phyloP scores from a whole-genome alignment of 108 stramenopile genomes.

The Epithemia pelagica region DNA sequence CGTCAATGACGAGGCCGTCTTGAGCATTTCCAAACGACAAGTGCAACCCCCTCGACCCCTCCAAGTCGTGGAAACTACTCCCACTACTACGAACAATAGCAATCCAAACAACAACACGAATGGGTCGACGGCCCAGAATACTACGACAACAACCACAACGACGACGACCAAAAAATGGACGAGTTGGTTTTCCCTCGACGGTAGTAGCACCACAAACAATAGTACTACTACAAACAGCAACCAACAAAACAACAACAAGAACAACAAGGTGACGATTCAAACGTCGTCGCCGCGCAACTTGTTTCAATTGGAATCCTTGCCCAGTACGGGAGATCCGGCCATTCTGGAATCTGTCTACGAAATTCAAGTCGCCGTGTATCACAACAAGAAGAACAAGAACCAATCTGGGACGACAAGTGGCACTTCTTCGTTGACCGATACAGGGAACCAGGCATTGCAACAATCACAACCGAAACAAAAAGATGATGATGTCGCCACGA shows the following conservation, averaged over 20 bases:
- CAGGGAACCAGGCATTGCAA: no score
- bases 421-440: no score
- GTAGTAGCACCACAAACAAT: no score
- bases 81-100: not conserved
- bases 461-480: no score
- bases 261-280: no score
- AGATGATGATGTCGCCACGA: conserved; percentile 42
- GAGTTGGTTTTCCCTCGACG: no score
- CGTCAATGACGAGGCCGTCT: conserved; percentile 38
- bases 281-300: conserved; percentile 11
- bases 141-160: conserved; percentile 26
- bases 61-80: conserved; percentile 7
- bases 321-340: conserved; percentile 14
- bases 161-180: conserved; percentile 32
- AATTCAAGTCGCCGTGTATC: conserved; percentile 30
- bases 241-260: no score
- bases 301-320: no score
- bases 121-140: conserved; percentile 57
- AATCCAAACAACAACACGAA: conserved; percentile 16
- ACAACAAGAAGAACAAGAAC: no score
- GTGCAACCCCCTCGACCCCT: conserved; percentile 46
- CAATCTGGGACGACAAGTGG: no score
- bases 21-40: conserved; percentile 53
- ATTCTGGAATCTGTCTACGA: conserved; percentile 35
- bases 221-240: no score